Base-by-base conservation (phyloP, 2,329 filamentous ascomycete species). In the Xylariomycetidae sp. region DNA sequence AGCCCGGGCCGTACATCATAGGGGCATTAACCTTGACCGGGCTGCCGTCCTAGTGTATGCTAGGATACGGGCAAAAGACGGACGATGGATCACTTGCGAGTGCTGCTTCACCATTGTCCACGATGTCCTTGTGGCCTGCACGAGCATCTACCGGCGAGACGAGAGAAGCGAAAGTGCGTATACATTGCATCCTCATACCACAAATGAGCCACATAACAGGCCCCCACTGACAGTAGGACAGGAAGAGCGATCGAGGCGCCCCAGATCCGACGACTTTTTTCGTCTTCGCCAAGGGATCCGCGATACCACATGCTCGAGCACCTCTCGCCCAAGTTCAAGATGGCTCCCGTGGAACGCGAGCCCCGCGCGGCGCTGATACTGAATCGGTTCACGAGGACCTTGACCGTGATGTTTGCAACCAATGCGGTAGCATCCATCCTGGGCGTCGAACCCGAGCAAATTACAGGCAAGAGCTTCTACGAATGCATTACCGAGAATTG, bases 271-370 rank as follows among this genome's bases (percentile, higher is more conserved):
- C 79, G 82, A 31, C 68, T 90, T 18, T 93, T 93, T 57, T 81
- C 85, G 3, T 86, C 82, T 17, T 90, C 85, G 6, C 83, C 85
- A 10, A 72, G 79, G 49, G 87, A 94, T 52, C 85, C 86, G 13
- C 79, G 86, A 43, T 93, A 93, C 57, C 85, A 92, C 60, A 93
- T 93, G 86, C 65, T 93, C 53, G 83, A 86, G 35, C 84, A 89
- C 44, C 67, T 93, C 12, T 93, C 87, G 9, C 74, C 79, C 52
- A 92, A 90, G 56, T 93, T 93, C 63, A 68, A 68, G 44, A 70
- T 72, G 56, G 65, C 76, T 1, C 65, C 74, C 12, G 71, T 71
- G 43, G 73, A 76, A 35, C 82, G 86, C 44, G 87, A 93, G 56
- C 85, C 86, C 7, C 74, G 87, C 25, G 87, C 86, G 3, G 86